Percentiles rank a stretch among this genome's conserved stretches.
Evolutionary conservation across 257 asterid species (phyloP).

Genomic region (Gentiana straminea): DNA sequence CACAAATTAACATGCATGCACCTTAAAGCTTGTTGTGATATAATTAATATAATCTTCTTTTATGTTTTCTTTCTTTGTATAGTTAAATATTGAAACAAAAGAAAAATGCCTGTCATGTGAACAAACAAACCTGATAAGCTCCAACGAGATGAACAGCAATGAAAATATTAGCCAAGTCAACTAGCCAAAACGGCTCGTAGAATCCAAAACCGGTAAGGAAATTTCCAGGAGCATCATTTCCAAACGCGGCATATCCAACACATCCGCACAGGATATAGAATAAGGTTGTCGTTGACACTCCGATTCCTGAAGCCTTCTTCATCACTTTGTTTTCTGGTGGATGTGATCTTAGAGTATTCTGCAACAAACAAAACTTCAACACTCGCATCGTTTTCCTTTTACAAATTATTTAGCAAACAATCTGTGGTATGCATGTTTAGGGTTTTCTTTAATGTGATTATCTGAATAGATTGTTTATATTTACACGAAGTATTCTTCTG

Average conservation of each 20-base stretch:
- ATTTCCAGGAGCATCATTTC: slow-evolving; percentile 51
- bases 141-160: slow-evolving; percentile 57
- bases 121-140: slow-evolving; percentile 42
- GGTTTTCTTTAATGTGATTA: no score
- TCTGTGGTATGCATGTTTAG: no score
- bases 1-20: no score
- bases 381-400: no score
- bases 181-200: slow-evolving; percentile 62
- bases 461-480: no score
- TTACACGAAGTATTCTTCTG: no score
- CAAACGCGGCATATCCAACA: slow-evolving; percentile 64
- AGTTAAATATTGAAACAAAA: background rate
- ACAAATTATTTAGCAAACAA: no score
- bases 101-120: background rate
- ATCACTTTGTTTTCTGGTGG: slow-evolving; percentile 57
- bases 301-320: slow-evolving; percentile 48
- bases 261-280: slow-evolving; percentile 68
- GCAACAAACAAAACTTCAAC: no score
- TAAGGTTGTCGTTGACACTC: slow-evolving; percentile 33
- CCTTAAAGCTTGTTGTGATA: no score
- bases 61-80: no score
- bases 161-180: slow-evolving; percentile 45
- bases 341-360: slow-evolving; percentile 48
- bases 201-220: slow-evolving; percentile 58
- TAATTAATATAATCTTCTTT: background rate